Base-by-base conservation (phyloP, 2,329 filamentous ascomycete genomes). In the Thelonectria blattea region DNA sequence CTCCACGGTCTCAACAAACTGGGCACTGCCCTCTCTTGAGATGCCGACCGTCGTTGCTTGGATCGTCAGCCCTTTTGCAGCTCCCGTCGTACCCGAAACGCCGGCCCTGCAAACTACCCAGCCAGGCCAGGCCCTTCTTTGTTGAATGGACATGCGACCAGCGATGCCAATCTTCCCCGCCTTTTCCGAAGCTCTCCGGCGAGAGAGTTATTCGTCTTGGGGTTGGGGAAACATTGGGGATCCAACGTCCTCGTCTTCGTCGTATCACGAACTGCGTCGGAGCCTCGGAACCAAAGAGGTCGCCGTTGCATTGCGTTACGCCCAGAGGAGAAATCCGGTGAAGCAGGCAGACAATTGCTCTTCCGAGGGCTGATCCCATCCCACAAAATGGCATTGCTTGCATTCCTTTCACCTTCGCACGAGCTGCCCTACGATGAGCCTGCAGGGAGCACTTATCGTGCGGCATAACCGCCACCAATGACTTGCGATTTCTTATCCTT, bases 1-100 rank as follows among this genome's bases (percentile, higher is more conserved):
- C 48, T 56, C 52, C 52, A 56, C 52, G 58, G 52, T 49, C 58
- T 49, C 58, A 60, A 60, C 58, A 60, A 60, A 60, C 58, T 37
- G 47, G 58, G 43, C 48, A 56, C 42, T 60, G 58, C 58, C n/a
- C 58, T 56, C 54, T 49, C 30, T 34, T 37, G 7, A 15, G 34
- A 14, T 15, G 34, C 34, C 34, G 34, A 37, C 34, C 34, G 11
- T 37, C 12, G 34, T 37, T 37, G 34, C 34, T 37, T 22, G 42
- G 52, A 60, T 52, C 47, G 50, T 27, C 45, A 30, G 34, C 22
- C 43, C 53, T 42, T 47, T 52, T 43, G 18, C 46, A 51, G 27
- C 52, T 56, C 58, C 58, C 53, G 58, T 49, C 45, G 24, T 51
- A 43, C 48, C 58, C 58, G 58, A 56, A 60, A 60, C 58, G 37